Evolutionary conservation across 2,329 filamentous ascomycete genomes (phyloP).

Genomic region (Colletotrichum destructivum): DNA sequence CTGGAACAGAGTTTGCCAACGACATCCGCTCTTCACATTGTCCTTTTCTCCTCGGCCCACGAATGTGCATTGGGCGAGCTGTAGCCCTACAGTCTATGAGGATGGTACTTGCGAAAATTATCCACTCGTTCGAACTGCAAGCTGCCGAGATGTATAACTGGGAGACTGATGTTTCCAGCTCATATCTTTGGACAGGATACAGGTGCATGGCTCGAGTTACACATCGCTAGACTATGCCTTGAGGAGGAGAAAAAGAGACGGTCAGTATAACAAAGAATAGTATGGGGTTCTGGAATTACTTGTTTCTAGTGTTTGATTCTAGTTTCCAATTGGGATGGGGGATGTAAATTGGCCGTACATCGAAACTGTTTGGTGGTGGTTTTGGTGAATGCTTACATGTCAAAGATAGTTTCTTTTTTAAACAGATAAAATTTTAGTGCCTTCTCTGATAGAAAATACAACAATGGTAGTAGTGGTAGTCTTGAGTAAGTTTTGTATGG

Average conservation of each 20-base stretch:
- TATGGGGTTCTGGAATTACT: too few relatives aligned
- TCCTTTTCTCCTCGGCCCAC: constrained; percentile 50
- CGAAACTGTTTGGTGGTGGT: too few relatives aligned
- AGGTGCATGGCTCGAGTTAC: constrained; percentile 2
- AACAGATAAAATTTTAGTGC: too few relatives aligned
- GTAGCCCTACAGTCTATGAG: constrained; percentile 27
- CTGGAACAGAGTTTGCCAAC: constrained; percentile 36
- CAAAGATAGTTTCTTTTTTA: too few relatives aligned
- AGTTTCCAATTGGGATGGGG: too few relatives aligned
- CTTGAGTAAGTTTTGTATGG: too few relatives aligned
- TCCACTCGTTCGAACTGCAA: neutral
- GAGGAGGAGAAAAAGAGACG: neutral
- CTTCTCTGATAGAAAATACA: too few relatives aligned
- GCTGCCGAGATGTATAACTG: constrained; percentile 13
- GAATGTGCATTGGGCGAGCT: constrained; percentile 51
- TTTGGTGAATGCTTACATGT: too few relatives aligned
- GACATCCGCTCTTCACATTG: constrained; percentile 46
- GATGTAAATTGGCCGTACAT: too few relatives aligned
- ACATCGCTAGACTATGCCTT: neutral
- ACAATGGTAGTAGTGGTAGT: too few relatives aligned
- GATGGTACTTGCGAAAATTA: constrained; percentile 3
- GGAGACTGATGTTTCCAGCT: constrained; percentile 1
- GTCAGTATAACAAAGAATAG: too few relatives aligned
- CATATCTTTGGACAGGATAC: constrained; percentile 27
- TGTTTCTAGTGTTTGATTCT: too few relatives aligned